phyloP scores from a whole-genome alignment of 148 eudicot species.

The Mesembryanthemum crystallinum region DNA sequence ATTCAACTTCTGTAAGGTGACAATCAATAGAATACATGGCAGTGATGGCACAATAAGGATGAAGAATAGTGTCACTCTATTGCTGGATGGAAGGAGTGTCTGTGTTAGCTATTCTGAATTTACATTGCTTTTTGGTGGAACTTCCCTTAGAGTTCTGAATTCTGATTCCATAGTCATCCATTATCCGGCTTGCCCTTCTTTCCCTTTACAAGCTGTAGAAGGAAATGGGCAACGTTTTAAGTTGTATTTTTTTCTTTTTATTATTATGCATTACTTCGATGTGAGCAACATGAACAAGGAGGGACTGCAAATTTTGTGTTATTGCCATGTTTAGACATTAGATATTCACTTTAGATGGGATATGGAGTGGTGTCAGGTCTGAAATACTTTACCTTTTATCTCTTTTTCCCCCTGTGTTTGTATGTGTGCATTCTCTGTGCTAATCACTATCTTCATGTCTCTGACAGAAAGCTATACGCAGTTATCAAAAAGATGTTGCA shows the following conservation, averaged over 20 bases:
- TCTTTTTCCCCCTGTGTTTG: neutral
- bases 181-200: neutral
- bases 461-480: slow-evolving; percentile 80
- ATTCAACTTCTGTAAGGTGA: neutral
- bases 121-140: neutral
- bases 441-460: slow-evolving; percentile 1
- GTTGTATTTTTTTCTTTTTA: no score
- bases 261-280: neutral
- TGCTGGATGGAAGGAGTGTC: neutral
- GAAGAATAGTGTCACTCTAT: neutral
- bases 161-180: neutral
- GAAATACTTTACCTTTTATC: neutral
- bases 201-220: neutral
- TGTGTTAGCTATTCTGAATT: neutral
- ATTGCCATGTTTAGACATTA: neutral
- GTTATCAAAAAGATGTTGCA: slow-evolving; percentile 83
- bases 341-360: no score
- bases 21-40: neutral
- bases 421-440: no score
- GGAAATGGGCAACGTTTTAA: neutral
- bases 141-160: neutral
- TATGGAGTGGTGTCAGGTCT: neutral
- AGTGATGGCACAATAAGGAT: neutral
- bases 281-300: neutral
- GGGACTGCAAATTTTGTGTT: neutral